These are phyloP conservation scores for Neurospora intermedia DNA, from an alignment of 495 filamentous ascomycete species.

Conservation along the genomic window DNA sequence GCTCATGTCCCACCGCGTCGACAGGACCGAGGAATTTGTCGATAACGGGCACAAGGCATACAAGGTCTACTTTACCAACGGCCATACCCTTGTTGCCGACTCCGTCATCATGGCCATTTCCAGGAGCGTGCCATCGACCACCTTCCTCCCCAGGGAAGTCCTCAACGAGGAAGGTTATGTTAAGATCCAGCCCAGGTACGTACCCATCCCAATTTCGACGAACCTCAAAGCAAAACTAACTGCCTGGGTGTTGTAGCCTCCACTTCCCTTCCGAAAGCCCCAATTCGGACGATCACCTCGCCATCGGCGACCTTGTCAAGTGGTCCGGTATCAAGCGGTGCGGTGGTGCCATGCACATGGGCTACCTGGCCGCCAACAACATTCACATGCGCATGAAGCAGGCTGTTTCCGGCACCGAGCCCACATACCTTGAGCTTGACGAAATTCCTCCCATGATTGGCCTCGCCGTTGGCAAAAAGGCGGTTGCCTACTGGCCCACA, in stretches of 20 bases:
- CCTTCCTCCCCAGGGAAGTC: slow-evolving; percentile 37
- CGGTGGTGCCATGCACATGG: slow-evolving; percentile 58
- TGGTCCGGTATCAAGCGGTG: slow-evolving; percentile 66
- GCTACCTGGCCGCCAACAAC: slow-evolving; percentile 48
- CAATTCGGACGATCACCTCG: slow-evolving; percentile 48
- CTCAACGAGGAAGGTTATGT: slow-evolving; percentile 48
- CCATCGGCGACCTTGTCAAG: slow-evolving; percentile 41
- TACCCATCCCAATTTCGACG: neutral
- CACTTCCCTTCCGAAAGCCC: slow-evolving; percentile 34
- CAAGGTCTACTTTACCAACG: slow-evolving; percentile 44
- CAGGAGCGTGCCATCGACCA: slow-evolving; percentile 40
- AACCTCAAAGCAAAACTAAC: neutral
- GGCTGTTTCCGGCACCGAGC: slow-evolving; percentile 26
- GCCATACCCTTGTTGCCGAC: slow-evolving; percentile 40
- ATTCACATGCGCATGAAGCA: slow-evolving; percentile 46
- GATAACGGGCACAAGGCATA: slow-evolving; percentile 19
- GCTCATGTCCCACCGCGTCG: slow-evolving; percentile 39
- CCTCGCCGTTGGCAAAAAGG: slow-evolving; percentile 53
- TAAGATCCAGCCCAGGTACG: slow-evolving; percentile 33
- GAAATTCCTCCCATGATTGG: slow-evolving; percentile 53
- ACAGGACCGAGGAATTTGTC: slow-evolving; percentile 22
- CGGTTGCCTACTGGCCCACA: slow-evolving; percentile 45
- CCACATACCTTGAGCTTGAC: slow-evolving; percentile 33
- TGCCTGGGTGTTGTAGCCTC: slow-evolving; percentile 20
- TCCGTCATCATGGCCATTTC: slow-evolving; percentile 52